Conservation (phyloP, 2,329 filamentous ascomycete genomes). For the Anthostomella pinea region DNA sequence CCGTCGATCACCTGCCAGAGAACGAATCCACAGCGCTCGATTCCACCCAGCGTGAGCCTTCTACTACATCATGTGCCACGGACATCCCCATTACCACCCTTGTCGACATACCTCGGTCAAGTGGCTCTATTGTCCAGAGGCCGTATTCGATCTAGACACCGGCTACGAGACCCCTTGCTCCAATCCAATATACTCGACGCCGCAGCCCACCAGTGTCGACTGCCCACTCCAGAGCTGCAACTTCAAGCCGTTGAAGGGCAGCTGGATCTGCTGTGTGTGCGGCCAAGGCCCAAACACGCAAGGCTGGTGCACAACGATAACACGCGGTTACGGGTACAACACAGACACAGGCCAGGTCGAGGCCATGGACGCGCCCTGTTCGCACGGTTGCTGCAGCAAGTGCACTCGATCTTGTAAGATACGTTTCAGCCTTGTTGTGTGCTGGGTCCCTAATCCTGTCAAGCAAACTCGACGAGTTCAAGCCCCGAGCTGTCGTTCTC, state of each 20-base stretch:
- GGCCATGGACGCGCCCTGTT: constrained; percentile 42
- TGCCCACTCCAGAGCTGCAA: constrained; percentile 52
- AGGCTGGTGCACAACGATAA: constrained; percentile 50
- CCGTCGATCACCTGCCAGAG: background rate
- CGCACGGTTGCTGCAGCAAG: constrained; percentile 51
- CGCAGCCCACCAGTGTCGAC: constrained; percentile 41
- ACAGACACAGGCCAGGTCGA: constrained; percentile 30
- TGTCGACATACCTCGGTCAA: constrained; percentile 54
- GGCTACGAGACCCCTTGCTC: constrained; percentile 49
- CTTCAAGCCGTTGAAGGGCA: constrained; percentile 47
- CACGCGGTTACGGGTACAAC: constrained; percentile 23
- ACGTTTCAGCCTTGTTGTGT: background rate
- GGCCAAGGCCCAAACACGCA: constrained; percentile 48
- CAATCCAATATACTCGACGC: constrained; percentile 45
- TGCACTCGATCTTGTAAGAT: constrained; percentile 45
- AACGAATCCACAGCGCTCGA: background rate
- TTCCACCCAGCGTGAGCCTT: background rate
- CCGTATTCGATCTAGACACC: constrained; percentile 46
- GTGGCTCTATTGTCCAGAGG: constrained; percentile 53
- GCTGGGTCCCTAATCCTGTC: constrained; percentile 11
- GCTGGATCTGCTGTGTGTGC: constrained; percentile 55
- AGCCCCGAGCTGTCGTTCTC: constrained; percentile 36
- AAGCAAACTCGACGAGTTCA: constrained; percentile 33
- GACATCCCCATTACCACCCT: constrained; percentile 50
- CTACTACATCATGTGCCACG: constrained; percentile 53